These are phyloP conservation scores for Candida pseudoglaebosa DNA, from an alignment of 805 yeast species.

Conservation along the genomic window DNA sequence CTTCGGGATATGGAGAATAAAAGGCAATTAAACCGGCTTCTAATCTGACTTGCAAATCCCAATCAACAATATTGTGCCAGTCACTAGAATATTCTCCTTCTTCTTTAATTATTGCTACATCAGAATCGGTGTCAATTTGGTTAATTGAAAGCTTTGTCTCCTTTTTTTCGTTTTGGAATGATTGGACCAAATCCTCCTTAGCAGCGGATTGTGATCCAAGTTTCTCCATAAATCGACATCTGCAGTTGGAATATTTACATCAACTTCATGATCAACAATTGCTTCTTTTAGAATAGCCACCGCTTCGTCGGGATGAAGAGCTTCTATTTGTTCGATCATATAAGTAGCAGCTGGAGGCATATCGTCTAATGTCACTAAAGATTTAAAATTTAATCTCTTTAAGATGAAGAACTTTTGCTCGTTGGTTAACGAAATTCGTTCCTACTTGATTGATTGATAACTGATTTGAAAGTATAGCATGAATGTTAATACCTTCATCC, in stretches of 20 bases:
- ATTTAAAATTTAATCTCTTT: slow-evolving; percentile 22
- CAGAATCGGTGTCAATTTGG: neutral
- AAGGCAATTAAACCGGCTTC: slow-evolving; percentile 41
- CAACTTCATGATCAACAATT: slow-evolving; percentile 25
- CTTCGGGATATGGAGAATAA: slow-evolving; percentile 30
- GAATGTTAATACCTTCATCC: too few species aligned
- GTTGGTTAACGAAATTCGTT: slow-evolving; percentile 15
- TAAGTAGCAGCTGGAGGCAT: slow-evolving; percentile 26
- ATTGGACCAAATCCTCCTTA: neutral
- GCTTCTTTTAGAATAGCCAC: slow-evolving; percentile 25
- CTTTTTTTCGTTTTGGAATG: neutral
- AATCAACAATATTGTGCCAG: slow-evolving; percentile 7
- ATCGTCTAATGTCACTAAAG: slow-evolving; percentile 25
- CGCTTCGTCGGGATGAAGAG: slow-evolving; percentile 18
- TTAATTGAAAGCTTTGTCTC: neutral
- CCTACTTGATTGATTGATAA: slow-evolving; percentile 22
- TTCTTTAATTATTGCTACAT: too few species aligned
- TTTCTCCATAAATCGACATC: slow-evolving; percentile 24
- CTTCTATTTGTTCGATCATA: slow-evolving; percentile 28
- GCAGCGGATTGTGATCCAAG: slow-evolving; percentile 5
- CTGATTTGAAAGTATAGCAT: slow-evolving; percentile 21
- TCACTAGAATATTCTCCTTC: slow-evolving; percentile 3
- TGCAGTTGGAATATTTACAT: slow-evolving; percentile 29
- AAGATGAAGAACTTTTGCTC: slow-evolving; percentile 27
- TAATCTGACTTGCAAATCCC: slow-evolving; percentile 25